These are phyloP conservation scores for Pseudogymnoascus pannorum DNA, from an alignment of 2,329 filamentous ascomycete species.

Conservation along the genomic window DNA sequence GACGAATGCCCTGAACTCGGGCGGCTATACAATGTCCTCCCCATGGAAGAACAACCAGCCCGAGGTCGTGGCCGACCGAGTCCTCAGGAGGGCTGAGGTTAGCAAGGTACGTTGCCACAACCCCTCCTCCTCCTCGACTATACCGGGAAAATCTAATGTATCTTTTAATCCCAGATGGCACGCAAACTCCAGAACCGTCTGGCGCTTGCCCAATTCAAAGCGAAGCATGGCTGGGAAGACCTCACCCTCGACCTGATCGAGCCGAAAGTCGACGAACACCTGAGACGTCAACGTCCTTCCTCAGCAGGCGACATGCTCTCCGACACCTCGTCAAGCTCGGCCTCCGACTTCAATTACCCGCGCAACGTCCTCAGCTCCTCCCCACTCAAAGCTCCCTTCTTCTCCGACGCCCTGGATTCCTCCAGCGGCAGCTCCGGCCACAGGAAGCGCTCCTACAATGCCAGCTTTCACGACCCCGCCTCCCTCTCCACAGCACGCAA, in stretches of 20 bases:
- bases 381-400: slow-evolving; percentile 72
- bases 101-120: slow-evolving; percentile 54
- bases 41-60: slow-evolving; percentile 54
- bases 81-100: slow-evolving; percentile 66
- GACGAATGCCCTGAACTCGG: neutral
- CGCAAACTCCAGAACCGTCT: slow-evolving; percentile 87
- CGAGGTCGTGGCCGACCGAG: slow-evolving; percentile 58
- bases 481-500: slow-evolving; percentile 52
- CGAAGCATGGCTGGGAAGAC: slow-evolving; percentile 91
- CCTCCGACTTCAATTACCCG: slow-evolving; percentile 69
- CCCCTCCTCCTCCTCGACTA: slow-evolving; percentile 16
- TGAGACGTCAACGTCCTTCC: slow-evolving; percentile 62
- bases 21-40: slow-evolving; percentile 42
- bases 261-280: slow-evolving; percentile 71
- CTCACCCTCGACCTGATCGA: slow-evolving; percentile 80
- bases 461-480: slow-evolving; percentile 46
- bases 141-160: slow-evolving; percentile 15
- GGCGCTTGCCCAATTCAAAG: slow-evolving; percentile 93
- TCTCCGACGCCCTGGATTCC: slow-evolving; percentile 68
- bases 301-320: slow-evolving; percentile 67
- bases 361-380: slow-evolving; percentile 67
- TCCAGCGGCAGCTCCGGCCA: slow-evolving; percentile 62
- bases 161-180: slow-evolving; percentile 61
- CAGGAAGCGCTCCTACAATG: slow-evolving; percentile 56
- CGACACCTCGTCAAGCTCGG: slow-evolving; percentile 71